Evolutionary conservation across 2,329 filamentous ascomycete genomes (phyloP).

Genomic region (Clarireedia hainanense): DNA sequence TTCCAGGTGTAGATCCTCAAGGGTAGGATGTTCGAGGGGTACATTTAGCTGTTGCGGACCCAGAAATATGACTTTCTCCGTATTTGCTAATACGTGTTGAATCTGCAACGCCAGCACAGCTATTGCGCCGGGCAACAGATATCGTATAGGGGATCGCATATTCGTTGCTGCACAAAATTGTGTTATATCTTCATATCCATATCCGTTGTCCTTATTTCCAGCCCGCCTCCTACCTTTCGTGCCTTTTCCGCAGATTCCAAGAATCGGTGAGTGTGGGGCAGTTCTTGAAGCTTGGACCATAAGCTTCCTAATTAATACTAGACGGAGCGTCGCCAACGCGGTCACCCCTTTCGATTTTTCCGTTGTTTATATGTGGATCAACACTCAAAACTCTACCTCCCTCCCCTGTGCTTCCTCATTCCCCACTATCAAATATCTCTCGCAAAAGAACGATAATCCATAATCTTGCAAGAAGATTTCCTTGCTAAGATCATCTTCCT

Average conservation of each 20-base stretch:
- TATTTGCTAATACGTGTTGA: conserved; percentile 53
- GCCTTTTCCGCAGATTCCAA: background rate
- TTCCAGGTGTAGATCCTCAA: conserved; percentile 55
- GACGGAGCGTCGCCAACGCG: background rate
- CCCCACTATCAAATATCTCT: conserved; percentile 19
- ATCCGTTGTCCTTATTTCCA: background rate
- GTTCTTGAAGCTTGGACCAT: conserved; percentile 2
- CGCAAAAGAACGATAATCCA: conserved; percentile 12
- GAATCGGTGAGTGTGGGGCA: background rate
- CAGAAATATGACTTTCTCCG: conserved; percentile 85
- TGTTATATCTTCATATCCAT: too few relatives aligned
- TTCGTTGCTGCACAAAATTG: too few relatives aligned
- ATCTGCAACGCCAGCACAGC: conserved; percentile 16
- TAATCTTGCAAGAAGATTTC: conserved; percentile 10
- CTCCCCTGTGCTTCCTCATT: conserved; percentile 8
- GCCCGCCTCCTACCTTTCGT: background rate
- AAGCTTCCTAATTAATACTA: conserved; percentile 4
- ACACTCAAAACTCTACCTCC: conserved; percentile 1
- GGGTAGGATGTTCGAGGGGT: conserved; percentile 45
- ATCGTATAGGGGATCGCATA: background rate
- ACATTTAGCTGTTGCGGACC: conserved; percentile 54
- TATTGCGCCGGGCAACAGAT: background rate
- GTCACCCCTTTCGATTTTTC: conserved; percentile 5
- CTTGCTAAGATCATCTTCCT: conserved; percentile 8
- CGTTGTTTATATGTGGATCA: conserved; percentile 7